Evolutionary conservation across 805 yeast species (phyloP), one percentile per base, ranked within the genome.

Genomic region (Saccharomyces kudriavzevii): DNA sequence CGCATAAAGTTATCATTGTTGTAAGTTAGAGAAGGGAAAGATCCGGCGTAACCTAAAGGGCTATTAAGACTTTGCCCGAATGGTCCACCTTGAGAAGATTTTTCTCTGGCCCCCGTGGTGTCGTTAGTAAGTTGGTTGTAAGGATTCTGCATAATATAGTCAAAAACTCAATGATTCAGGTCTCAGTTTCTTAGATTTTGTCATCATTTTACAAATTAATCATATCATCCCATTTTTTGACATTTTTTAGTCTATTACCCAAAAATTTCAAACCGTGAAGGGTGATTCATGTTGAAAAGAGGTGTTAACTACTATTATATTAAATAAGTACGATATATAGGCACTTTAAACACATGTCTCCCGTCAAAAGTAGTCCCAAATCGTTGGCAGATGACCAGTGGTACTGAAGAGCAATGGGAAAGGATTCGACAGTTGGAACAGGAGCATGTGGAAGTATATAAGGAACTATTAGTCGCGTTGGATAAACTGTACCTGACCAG

Each of bases 371-470:
- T 3, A 20, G 9, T 17, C 6, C 11, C 2, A 20, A 2, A 20
- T 8, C 24, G 22, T 35, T 35, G 43, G 3, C 5, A 45, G 28
- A 25, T 45, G 48, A 45, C 29, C 14, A 31, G 46, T 47, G 55
- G 56, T 49, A 45, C 20, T 29, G n/a, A 13, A 35, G 25, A 45
- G 31, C 40, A 48, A 11, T 49, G 58, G 54, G 59, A 57, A 31
- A 51, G 53, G 48, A 54, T 62, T 9, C 35, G 52, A 14, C 62
- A 57, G 10, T 54, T 65, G 20, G 71, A 67, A 50, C 56, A 60
- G 24, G 56, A 57, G 54, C 74, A 74, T 52, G 72, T 69, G 0
- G 51, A 58, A 27, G 56, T 69, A 0, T 72, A 75, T 53, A 55
- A 59, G n/a, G 64, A 68, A 22, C 57, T 75, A 13, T 54, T 74